Evolutionary conservation across 108 stramenopile genomes (phyloP).

Genomic region (Cyclotella baltica): DNA sequence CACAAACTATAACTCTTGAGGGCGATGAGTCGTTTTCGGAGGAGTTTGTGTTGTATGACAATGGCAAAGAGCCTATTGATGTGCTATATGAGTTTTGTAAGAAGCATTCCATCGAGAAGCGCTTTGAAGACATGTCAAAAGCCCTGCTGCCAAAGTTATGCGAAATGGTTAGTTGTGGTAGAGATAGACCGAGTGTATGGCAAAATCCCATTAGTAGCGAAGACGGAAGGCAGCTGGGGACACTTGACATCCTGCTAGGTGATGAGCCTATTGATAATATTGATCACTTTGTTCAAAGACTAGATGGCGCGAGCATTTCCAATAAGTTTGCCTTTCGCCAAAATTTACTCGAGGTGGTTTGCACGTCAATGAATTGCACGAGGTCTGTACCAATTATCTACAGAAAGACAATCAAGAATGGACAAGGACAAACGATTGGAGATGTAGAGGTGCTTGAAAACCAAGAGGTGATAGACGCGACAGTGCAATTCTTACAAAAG

Average conservation of each 20-base stretch:
- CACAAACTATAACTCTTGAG: slow-evolving; percentile 32
- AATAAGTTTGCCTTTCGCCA: slow-evolving; percentile 17
- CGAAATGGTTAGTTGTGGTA: slow-evolving; percentile 30
- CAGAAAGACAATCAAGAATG: slow-evolving; percentile 45
- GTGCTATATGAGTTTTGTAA: slow-evolving; percentile 45
- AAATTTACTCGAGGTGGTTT: slow-evolving; percentile 42
- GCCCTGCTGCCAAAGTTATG: slow-evolving; percentile 46
- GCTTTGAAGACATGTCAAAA: slow-evolving; percentile 30
- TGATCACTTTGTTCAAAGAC: slow-evolving; percentile 40
- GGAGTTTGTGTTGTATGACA: slow-evolving; percentile 40
- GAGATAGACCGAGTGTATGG: slow-evolving; percentile 43
- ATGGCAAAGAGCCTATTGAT: slow-evolving; percentile 55
- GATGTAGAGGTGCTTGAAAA: slow-evolving; percentile 41
- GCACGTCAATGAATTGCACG: slow-evolving; percentile 39
- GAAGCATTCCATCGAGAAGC: slow-evolving; percentile 22
- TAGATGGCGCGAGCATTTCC: slow-evolving; percentile 9
- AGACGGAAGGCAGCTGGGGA: slow-evolving; percentile 32
- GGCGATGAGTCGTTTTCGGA: slow-evolving; percentile 27
- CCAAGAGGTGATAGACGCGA: slow-evolving; percentile 62
- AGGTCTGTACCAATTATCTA: slow-evolving; percentile 41
- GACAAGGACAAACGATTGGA: slow-evolving; percentile 39
- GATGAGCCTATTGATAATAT: slow-evolving; percentile 43
- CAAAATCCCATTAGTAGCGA: slow-evolving; percentile 25
- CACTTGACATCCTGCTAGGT: slow-evolving; percentile 37
- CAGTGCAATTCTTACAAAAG: slow-evolving; percentile 43